phyloP scores from a whole-genome alignment of 495 filamentous ascomycete genomes.

The Talaromyces trachyspermus region DNA sequence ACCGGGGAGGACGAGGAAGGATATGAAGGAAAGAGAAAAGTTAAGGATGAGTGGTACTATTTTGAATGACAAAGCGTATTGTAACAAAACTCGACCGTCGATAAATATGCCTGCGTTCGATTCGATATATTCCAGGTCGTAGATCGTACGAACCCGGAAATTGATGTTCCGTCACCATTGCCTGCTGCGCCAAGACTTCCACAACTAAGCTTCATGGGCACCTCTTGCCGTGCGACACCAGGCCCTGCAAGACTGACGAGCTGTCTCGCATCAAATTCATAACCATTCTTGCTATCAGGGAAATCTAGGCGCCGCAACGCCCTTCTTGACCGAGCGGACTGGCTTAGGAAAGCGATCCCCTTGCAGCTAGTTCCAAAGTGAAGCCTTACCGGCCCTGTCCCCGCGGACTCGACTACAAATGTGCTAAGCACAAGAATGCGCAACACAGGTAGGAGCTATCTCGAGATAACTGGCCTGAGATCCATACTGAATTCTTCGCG shows the following conservation, averaged over 20 bases:
- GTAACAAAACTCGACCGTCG: no score
- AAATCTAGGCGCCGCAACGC: no score
- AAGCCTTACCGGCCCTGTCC: neutral
- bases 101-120: no score
- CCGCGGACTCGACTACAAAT: constrained; percentile 1
- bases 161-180: no score
- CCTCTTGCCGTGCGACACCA: neutral
- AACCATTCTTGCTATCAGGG: neutral
- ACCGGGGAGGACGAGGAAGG: no score
- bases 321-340: neutral
- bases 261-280: neutral
- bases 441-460: neutral
- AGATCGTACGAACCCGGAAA: no score
- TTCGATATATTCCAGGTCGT: no score
- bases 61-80: no score
- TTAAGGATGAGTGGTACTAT: no score
- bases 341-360: neutral
- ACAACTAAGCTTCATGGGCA: constrained; percentile 2
- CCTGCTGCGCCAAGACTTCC: constrained; percentile 2
- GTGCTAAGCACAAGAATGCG: neutral
- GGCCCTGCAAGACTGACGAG: neutral
- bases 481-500: neutral
- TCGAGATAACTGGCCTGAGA: neutral
- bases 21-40: no score
- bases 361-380: neutral